Percentiles rank a stretch among this genome's conserved stretches.
phyloP scores from a whole-genome alignment of 495 filamentous ascomycete species.

The Collariella sp. region DNA sequence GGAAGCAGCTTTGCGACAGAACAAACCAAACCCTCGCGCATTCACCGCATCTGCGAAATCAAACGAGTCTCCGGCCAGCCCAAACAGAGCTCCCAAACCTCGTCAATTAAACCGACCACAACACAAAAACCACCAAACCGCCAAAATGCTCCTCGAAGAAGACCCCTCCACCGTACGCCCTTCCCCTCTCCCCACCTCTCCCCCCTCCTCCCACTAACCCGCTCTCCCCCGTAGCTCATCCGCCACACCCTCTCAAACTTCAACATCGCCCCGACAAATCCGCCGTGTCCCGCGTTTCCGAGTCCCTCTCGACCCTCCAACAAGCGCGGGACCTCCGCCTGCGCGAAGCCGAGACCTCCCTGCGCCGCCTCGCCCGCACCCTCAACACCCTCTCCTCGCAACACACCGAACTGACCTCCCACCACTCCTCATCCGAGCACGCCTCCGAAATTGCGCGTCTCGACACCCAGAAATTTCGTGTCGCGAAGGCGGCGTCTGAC shows the following conservation, averaged over 20 bases:
- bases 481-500: conserved; percentile 80
- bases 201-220: neutral
- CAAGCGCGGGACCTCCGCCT: conserved; percentile 70
- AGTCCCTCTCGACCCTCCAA: conserved; percentile 69
- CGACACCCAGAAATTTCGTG: conserved; percentile 89
- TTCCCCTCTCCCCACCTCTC: neutral
- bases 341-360: conserved; percentile 57
- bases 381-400: conserved; percentile 59
- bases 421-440: conserved; percentile 67
- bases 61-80: neutral
- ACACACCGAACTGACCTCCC: conserved; percentile 58
- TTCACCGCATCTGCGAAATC: neutral
- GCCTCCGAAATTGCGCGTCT: conserved; percentile 72
- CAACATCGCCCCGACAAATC: conserved; percentile 84
- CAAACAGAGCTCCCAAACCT: neutral
- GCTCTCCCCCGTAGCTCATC: conserved; percentile 56
- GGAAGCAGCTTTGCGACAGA: neutral
- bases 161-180: conserved; percentile 68
- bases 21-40: neutral
- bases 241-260: conserved; percentile 86
- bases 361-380: conserved; percentile 67
- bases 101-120: neutral
- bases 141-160: conserved; percentile 92
- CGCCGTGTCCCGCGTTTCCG: conserved; percentile 76
- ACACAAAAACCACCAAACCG: conserved; percentile 2